Base-by-base conservation (phyloP, 352 stramenopile species). In the Pythium dissotocum region DNA sequence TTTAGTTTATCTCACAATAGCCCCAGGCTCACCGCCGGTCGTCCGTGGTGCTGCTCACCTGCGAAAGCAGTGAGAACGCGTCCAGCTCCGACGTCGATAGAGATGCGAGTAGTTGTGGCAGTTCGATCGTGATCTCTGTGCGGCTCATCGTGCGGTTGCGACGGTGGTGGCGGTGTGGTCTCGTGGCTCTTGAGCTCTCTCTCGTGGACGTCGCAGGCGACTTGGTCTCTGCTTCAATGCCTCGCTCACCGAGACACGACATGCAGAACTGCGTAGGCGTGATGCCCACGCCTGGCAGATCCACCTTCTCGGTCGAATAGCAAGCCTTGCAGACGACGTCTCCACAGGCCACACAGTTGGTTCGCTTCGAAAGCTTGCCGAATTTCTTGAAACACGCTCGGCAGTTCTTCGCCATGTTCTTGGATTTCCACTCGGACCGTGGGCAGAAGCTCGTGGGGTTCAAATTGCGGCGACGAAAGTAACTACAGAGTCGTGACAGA, bases 271-370 rank as follows among this genome's bases (percentile, higher is more conserved):
- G 38, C 38, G 63, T 48, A 4, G 54, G 30, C 30, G 53, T 69
- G 63, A 69, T 33, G n/a, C 63, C 63, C 14, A 58, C 71, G 12
- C 73, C 71, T 16, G 72, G 65, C 13, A 85, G 28, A 38, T 84
- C 67, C 30, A 85, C 66, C n/a, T 69, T 59, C 49, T 79, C 74
- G 1, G 76, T 61, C 35, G 75, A 46, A 32, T 74, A 71, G 56
- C 80, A 88, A 7, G 75, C 60, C 16, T 74, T 67, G 58, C 81
- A 89, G 51, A 89, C 77, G 14, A 75, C 81, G 42, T 85, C 70
- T 6, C 81, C 81, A 63, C 78, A 89, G 4, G 71, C 66, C 8
- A 75, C 69, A 61, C 81, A 89, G 65, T 89, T 86, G 67, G 75
- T 73, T 2, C 80, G 77, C 33, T 63, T 75, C 18, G 78, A 79